Evolutionary conservation across 202 grass and related monocot genomes (phyloP), one percentile per base, ranked within the genome.

Genomic region (Saccharum hybrid): DNA sequence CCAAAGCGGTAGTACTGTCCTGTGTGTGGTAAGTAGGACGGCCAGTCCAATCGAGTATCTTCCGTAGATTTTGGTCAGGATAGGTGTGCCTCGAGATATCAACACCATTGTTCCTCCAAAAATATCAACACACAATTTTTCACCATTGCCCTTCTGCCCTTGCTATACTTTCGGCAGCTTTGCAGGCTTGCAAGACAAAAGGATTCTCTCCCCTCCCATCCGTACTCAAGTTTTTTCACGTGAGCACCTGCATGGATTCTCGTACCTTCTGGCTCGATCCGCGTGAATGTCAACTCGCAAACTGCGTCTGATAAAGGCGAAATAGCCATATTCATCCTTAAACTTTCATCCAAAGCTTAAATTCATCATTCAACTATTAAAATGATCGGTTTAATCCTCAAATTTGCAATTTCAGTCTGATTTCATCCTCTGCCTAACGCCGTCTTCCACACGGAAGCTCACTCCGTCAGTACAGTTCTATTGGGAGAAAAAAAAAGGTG

Each of bases 41-140:
- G 68, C 31, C 62, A 61, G 65, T 77, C 78, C 78, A 60, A 72
- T 89, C 78, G 66, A 86, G 72, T 89, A 79, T 77, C 71, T 61
- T 33, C 15, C 46, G 37, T 31, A 82, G 72, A 86, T 86, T 54
- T 72, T 16, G 10, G 14, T 71, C 71, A 80, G 63, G 62, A 4
- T 60, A 23, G 56, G 23, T 2, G 51, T 7, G 39, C 68, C 64
- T 70, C 63, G 71, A 88, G 12, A 36, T 21, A 72, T 39, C 11
- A 11, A 5, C 63, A 21, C 68, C 39, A 23, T 46, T 28, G 74
- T 39, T 68, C 48, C 13, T 12, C 38, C 66, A 51, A 74, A 74
- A 74, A 74, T 74, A 34, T 14, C 71, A 34, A 6, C 71, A n/a
- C 71, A 57, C 6, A 57, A n/a, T 1, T 59, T 2, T 21, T 5